Conservation (phyloP, 1,139 yeast species). For the Diutina catenulata region DNA sequence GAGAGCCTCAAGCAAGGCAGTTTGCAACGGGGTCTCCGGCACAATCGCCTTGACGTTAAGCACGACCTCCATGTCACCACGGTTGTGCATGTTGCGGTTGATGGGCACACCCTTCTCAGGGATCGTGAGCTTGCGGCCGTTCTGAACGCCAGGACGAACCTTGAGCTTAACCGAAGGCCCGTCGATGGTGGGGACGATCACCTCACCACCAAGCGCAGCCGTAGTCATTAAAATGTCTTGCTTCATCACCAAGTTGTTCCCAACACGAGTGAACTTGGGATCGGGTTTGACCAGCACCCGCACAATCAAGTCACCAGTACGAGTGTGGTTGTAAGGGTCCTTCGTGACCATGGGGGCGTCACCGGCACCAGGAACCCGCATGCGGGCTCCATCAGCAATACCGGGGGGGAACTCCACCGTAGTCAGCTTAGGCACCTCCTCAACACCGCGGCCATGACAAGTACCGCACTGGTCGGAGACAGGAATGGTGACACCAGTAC, state of each 20-base stretch:
- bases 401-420: conserved; percentile 85
- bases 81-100: conserved; percentile 38
- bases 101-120: conserved; percentile 86
- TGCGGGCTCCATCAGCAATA: conserved; percentile 71
- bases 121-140: conserved; percentile 61
- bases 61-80: conserved; percentile 76
- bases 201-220: conserved; percentile 89
- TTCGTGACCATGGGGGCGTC: conserved; percentile 71
- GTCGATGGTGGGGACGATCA: conserved; percentile 79
- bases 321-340: conserved; percentile 49
- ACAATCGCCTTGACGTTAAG: conserved; percentile 61
- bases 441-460: conserved; percentile 88
- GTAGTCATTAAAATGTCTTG: conserved; percentile 84
- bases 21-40: conserved; percentile 80
- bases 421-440: conserved; percentile 53
- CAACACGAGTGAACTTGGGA: conserved; percentile 52
- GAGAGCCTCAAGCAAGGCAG: conserved; percentile 84
- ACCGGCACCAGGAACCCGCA: conserved; percentile 82
- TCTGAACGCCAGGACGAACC: conserved; percentile 80
- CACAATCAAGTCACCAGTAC: conserved; percentile 80
- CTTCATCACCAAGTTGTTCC: conserved; percentile 49
- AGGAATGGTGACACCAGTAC: conserved; percentile 73
- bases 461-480: conserved; percentile 58
- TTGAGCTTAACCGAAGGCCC: conserved; percentile 64
- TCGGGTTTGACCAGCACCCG: conserved; percentile 72